Base-by-base conservation (phyloP, 148 eudicot genomes). In the Polygonum aviculare region DNA sequence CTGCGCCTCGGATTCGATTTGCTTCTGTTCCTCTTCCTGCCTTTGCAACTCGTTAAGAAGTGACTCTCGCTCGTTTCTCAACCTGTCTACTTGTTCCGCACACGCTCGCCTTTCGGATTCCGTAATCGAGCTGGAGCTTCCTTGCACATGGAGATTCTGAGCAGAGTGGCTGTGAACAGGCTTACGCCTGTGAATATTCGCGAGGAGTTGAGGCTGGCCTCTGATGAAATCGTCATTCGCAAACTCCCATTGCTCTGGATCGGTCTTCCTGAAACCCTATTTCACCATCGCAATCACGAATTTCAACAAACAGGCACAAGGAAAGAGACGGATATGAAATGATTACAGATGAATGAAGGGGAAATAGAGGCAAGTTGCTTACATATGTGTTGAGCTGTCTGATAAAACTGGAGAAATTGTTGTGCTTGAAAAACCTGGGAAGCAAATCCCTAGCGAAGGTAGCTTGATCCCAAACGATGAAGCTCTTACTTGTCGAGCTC, bases 211-310 rank as follows among this genome's bases (percentile, higher is more conserved):
- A 1, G 92, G 90, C 65, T 91, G 88, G 44, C 91, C 98, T 88
- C 91, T 88, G 39, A 91, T 76, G 70, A 93, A 93, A 81, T 89
- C 96, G 7, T 93, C 98, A 77, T 91, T 93, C 12, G 93, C 90
- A 77, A 93, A 93, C 79, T 93, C 98, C 98, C 98, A 93, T 75
- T 87, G 89, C 69, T 93, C 98, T 10, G 98, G 98, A 87, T 93
- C 98, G 72, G 82, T 82, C 87, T 93, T 93, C 82, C 91, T 86
- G 82, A 93, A 93, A 55, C 98, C 98, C 98, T 93, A 82, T 51
- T 77, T 45, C 72, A 81, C 48, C 76, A 15, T 45, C 69, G 78
- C 39, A 22, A 7, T 33, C 7, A 63, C 38, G 41, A 52, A 77
- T 47, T 47, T 26, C 31, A 49, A 71, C 50, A 2, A 44, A 36